Evolutionary conservation across 2,329 filamentous ascomycete species (phyloP).

Genomic region (Endocalyx cinctus): DNA sequence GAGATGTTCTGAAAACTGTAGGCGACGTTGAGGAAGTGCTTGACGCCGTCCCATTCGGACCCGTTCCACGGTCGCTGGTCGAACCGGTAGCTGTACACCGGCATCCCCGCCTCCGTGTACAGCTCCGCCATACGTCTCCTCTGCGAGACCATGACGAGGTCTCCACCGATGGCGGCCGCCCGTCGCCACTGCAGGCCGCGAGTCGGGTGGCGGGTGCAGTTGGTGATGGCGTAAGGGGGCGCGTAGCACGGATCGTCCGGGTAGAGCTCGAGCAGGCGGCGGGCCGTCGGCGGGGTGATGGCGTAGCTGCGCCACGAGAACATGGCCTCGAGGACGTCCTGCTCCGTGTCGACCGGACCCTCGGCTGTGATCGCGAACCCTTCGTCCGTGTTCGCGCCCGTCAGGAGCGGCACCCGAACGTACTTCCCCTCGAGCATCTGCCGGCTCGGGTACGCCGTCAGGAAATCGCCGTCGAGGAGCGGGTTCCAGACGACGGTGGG

Average conservation of each 20-base stretch:
- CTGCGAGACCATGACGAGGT: conserved; percentile 44
- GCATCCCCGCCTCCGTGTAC: conserved; percentile 27
- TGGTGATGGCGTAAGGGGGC: conserved; percentile 37
- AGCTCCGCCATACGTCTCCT: conserved; percentile 40
- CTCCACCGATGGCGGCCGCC: conserved; percentile 39
- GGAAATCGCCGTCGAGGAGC: conserved; percentile 42
- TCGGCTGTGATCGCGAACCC: conserved; percentile 34
- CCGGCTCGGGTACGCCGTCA: conserved; percentile 43
- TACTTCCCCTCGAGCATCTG: conserved; percentile 38
- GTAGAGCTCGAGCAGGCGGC: conserved; percentile 40
- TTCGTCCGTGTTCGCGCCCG: conserved; percentile 46
- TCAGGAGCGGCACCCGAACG: conserved; percentile 39
- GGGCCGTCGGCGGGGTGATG: conserved; percentile 38
- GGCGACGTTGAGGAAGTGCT: conserved; percentile 44
- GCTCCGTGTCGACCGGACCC: conserved; percentile 30
- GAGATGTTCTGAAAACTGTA: conserved; percentile 48
- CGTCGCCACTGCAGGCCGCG: conserved; percentile 41
- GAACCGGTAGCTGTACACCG: conserved; percentile 46
- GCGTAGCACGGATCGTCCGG: conserved; percentile 43
- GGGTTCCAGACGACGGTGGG: conserved; percentile 37
- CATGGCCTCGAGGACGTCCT: conserved; percentile 37
- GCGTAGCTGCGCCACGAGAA: conserved; percentile 41
- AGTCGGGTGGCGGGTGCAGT: conserved; percentile 25
- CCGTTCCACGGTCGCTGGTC: conserved; percentile 42
- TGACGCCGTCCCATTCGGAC: conserved; percentile 34